phyloP scores from a whole-genome alignment of 148 eudicot species.

The Silene uniflora region DNA sequence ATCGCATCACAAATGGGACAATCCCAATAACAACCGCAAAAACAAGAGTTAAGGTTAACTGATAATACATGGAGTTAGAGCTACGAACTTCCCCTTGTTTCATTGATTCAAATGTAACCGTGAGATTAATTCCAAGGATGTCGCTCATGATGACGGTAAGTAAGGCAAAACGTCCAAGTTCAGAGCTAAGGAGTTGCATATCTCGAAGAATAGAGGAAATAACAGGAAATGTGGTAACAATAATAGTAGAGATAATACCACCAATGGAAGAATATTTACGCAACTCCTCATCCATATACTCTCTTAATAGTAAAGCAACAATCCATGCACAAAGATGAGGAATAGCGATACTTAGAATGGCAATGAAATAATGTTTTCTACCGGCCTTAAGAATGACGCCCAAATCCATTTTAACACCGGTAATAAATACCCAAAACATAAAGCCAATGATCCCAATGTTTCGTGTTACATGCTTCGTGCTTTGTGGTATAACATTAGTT shows the following conservation, averaged over 20 bases:
- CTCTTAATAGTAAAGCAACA: conserved; percentile 34
- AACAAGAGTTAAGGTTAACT: conserved; percentile 22
- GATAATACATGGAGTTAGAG: conserved; percentile 43
- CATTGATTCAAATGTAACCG: conserved; percentile 53
- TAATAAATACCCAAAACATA: conserved; percentile 65
- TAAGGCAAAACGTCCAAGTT: conserved; percentile 61
- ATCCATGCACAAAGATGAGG: conserved; percentile 28
- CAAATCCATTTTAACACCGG: conserved; percentile 76
- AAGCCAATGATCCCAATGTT: conserved; percentile 66
- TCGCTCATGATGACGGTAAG: conserved; percentile 52
- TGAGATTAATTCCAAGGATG: conserved; percentile 42
- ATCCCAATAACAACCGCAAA: conserved; percentile 31
- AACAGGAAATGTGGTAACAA: conserved; percentile 67
- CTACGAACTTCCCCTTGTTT: conserved; percentile 42
- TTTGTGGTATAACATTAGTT: conserved; percentile 40
- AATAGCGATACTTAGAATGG: conserved; percentile 32
- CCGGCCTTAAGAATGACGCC: conserved; percentile 30
- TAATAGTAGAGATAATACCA: conserved; percentile 44
- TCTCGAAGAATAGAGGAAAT: conserved; percentile 56
- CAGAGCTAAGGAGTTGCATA: conserved; percentile 74
- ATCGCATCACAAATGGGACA: conserved; percentile 34
- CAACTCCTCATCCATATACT: conserved; percentile 38
- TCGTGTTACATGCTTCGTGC: conserved; percentile 30
- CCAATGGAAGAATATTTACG: conserved; percentile 39
- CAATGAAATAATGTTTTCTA: conserved; percentile 55